Conservation (phyloP, 2,329 filamentous ascomycete genomes). For the Pyricularia pennisetigena region DNA sequence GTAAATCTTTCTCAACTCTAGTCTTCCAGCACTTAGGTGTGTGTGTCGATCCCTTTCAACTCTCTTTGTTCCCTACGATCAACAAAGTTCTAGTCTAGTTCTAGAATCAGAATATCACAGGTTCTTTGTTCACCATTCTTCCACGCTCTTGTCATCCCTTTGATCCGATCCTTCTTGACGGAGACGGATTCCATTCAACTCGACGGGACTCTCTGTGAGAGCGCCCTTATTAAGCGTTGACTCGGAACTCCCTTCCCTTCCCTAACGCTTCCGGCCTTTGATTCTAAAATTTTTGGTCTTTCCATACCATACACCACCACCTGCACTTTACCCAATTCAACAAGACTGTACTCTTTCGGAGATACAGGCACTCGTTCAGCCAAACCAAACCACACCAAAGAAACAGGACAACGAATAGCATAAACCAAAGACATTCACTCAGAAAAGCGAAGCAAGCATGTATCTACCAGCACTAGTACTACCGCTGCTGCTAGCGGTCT, state of each 20-base stretch:
- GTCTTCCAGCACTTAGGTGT: neutral
- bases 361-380: neutral
- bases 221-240: neutral
- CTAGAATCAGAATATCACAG: neutral
- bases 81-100: neutral
- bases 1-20: neutral
- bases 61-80: neutral
- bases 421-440: neutral
- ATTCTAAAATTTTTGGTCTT: neutral
- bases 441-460: neutral
- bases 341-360: neutral
- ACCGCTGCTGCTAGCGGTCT: neutral
- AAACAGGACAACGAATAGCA: neutral
- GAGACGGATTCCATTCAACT: neutral
- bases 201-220: neutral
- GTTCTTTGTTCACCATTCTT: neutral
- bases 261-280: neutral
- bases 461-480: neutral
- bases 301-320: neutral
- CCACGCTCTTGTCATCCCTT: neutral
- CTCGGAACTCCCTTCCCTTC: neutral
- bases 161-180: neutral
- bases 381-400: neutral
- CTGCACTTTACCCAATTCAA: neutral
- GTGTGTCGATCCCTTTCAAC: neutral